These are phyloP conservation scores for Aegilops tauschii DNA, from an alignment of 176 grass and related monocot species.

Conservation along the genomic window DNA sequence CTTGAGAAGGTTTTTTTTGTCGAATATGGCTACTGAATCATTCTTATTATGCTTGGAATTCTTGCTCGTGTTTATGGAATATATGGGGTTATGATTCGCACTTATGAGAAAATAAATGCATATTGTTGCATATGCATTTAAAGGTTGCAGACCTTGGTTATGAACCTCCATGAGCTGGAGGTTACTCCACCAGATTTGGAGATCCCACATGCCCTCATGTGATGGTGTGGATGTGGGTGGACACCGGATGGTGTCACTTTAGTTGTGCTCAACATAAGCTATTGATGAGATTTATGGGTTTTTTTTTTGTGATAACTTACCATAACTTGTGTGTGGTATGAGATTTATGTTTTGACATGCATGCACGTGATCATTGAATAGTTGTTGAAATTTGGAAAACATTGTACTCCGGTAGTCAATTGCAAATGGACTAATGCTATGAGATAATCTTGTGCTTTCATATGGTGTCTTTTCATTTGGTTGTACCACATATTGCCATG, in stretches of 20 bases:
- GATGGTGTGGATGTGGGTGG: not conserved
- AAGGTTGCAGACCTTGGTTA: slow-evolving; percentile 8
- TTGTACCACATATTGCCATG: not conserved
- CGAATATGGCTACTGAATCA: not conserved
- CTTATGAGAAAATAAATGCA: not conserved
- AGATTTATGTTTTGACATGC: slow-evolving; percentile 18
- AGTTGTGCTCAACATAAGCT: not conserved
- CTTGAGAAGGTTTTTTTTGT: not conserved
- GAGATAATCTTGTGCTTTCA: not conserved
- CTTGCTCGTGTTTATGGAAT: not conserved
- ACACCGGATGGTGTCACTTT: not conserved
- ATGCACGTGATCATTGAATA: not conserved
- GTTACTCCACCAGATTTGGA: not conserved
- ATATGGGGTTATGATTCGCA: not conserved
- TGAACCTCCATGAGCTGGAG: not conserved
- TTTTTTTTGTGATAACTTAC: not conserved
- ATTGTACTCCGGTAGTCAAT: not conserved
- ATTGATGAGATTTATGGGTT: not conserved
- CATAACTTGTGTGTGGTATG: not conserved
- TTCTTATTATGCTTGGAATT: not conserved
- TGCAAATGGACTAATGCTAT: not conserved
- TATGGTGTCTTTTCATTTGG: slow-evolving; percentile 8
- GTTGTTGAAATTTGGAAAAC: slow-evolving; percentile 1
- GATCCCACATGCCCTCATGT: not conserved
- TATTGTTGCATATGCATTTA: not conserved